Evolutionary conservation across 2,329 filamentous ascomycete genomes (phyloP).

Genomic region (Lachnellula occidentalis): DNA sequence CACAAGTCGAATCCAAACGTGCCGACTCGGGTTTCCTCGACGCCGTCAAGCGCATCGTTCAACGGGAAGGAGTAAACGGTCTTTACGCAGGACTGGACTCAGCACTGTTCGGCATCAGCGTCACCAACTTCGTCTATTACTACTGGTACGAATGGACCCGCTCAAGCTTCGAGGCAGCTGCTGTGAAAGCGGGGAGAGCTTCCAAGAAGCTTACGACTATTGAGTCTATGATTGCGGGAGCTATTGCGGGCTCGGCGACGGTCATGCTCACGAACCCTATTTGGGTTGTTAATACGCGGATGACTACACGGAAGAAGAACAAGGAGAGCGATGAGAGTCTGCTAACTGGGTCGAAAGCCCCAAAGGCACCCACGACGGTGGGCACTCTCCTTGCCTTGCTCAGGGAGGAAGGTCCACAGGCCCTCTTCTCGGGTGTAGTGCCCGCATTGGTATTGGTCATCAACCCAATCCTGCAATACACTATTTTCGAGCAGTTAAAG

Average conservation of each 20-base stretch:
- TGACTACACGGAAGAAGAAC: conserved; percentile 76
- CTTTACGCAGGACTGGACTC: conserved; percentile 92
- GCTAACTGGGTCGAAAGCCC: conserved; percentile 36
- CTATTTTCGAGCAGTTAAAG: conserved; percentile 97
- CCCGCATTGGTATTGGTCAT: conserved; percentile 91
- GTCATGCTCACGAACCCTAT: conserved; percentile 97
- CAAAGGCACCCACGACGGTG: conserved; percentile 66
- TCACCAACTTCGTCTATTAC: conserved; percentile 99
- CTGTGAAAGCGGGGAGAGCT: conserved; percentile 64
- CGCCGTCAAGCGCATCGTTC: conserved; percentile 79
- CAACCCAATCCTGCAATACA: conserved; percentile 98
- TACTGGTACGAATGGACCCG: conserved; percentile 99
- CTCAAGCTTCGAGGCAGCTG: conserved; percentile 75
- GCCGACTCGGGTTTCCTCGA: conserved; percentile 79
- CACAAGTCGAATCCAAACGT: conserved; percentile 94
- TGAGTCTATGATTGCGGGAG: conserved; percentile 93
- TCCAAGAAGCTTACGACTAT: conserved; percentile 81
- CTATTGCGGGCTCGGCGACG: conserved; percentile 87
- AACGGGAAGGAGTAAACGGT: conserved; percentile 82
- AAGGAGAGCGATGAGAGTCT: conserved; percentile 40
- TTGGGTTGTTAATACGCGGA: conserved; percentile 97
- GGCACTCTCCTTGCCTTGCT: conserved; percentile 76
- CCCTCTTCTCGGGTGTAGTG: conserved; percentile 87
- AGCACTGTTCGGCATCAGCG: conserved; percentile 92
- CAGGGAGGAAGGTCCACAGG: conserved; percentile 73